Percentiles rank a stretch among this genome's conserved stretches.
Conservation (phyloP, 2,329 filamentous ascomycete genomes). For the Penicillium aurantiogriseum region DNA sequence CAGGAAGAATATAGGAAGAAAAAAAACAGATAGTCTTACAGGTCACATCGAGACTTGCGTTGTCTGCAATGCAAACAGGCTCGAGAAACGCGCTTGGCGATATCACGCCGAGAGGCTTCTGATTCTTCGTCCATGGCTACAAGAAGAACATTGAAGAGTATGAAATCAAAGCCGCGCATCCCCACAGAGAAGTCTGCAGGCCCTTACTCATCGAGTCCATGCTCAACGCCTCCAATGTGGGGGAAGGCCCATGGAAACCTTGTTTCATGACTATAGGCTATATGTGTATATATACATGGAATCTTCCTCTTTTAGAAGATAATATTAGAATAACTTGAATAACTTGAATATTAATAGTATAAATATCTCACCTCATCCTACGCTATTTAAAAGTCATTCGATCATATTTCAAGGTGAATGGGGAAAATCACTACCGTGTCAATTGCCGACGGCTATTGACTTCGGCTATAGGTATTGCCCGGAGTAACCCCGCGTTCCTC, state of each 20-base stretch:
- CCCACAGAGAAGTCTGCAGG: conserved; percentile 12
- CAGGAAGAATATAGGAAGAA: background rate
- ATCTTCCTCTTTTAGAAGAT: background rate
- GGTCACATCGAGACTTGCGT: conserved; percentile 52
- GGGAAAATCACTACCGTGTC: background rate
- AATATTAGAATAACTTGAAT: background rate
- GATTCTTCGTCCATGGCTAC: conserved; percentile 7
- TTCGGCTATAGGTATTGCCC: conserved; percentile 9
- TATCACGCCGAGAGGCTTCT: conserved; percentile 12
- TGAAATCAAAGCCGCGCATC: background rate
- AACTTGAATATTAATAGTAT: background rate
- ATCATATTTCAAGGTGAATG: background rate
- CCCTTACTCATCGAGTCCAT: conserved; percentile 19
- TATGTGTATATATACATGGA: background rate
- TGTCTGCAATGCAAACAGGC: conserved; percentile 51
- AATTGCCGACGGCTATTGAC: conserved; percentile 17
- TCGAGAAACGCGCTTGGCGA: conserved; percentile 48
- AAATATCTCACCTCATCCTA: background rate
- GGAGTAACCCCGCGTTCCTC: conserved; percentile 5
- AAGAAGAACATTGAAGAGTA: background rate
- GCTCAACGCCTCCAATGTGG: background rate
- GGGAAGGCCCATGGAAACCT: no score
- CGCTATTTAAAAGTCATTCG: background rate
- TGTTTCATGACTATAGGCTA: no score
- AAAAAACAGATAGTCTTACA: conserved; percentile 40